phyloP scores from a whole-genome alignment of 2,329 filamentous ascomycete genomes.

The Malbranchea cinnamomea region DNA sequence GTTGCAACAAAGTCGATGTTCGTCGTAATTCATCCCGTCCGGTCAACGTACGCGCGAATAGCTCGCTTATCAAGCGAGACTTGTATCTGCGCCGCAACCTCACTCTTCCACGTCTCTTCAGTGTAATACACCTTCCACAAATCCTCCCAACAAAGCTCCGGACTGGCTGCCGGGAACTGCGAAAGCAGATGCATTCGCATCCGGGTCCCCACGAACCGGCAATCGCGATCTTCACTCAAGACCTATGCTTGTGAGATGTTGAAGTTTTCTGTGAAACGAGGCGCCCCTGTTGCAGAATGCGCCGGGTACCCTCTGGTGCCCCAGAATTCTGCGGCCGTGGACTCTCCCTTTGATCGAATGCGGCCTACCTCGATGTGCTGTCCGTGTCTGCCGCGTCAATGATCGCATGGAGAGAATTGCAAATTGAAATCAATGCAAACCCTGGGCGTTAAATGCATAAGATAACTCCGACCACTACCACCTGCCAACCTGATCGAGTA shows the following conservation, averaged over 20 bases:
- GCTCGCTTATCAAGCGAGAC: slow-evolving; percentile 14
- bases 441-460: too few species aligned
- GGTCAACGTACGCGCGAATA: slow-evolving; percentile 1
- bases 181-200: slow-evolving; percentile 9
- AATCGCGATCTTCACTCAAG: background rate
- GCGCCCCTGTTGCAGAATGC: slow-evolving; percentile 4
- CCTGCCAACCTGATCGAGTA: too few species aligned
- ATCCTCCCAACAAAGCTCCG: slow-evolving; percentile 15
- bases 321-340: slow-evolving; percentile 18
- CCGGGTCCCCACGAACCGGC: background rate
- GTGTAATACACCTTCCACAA: slow-evolving; percentile 17
- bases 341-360: too few species aligned
- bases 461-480: too few species aligned
- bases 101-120: slow-evolving; percentile 11
- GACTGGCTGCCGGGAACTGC: slow-evolving; percentile 10
- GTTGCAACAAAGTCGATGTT: too few species aligned
- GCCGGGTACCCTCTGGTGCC: slow-evolving; percentile 13
- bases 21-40: background rate
- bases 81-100: slow-evolving; percentile 13
- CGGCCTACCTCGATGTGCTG: too few species aligned
- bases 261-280: background rate
- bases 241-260: too few species aligned
- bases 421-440: too few species aligned
- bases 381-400: too few species aligned
- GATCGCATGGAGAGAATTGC: too few species aligned